phyloP scores from a whole-genome alignment of 2,329 filamentous ascomycete species.

The Penicillium sp. region DNA sequence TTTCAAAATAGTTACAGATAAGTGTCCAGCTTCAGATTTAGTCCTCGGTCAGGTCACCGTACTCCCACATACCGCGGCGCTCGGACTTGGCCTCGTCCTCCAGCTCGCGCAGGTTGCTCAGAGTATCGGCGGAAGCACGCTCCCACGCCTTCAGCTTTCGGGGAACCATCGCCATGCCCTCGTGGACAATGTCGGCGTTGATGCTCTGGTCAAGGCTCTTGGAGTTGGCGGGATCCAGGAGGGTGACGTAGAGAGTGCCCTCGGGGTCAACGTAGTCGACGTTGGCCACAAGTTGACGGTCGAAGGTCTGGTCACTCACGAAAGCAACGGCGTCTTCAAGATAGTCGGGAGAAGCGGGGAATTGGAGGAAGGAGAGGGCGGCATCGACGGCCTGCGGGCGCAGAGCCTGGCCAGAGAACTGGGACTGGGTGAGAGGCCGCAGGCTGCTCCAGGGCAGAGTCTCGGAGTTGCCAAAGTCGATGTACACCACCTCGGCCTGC shows the following conservation, averaged over 20 bases:
- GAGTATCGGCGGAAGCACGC: constrained; percentile 67
- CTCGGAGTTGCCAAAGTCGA: constrained; percentile 96
- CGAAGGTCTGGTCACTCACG: constrained; percentile 71
- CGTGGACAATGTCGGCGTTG: constrained; percentile 81
- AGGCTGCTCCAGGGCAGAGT: constrained; percentile 80
- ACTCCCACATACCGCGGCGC: constrained; percentile 93
- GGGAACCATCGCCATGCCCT: constrained; percentile 87
- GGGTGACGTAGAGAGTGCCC: constrained; percentile 77
- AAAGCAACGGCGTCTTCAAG: constrained; percentile 74
- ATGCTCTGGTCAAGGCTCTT: constrained; percentile 71
- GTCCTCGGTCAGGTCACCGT: constrained; percentile 92
- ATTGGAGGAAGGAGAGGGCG: constrained; percentile 81
- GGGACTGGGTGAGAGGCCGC: constrained; percentile 72
- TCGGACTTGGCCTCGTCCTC: constrained; percentile 77
- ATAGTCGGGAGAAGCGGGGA: constrained; percentile 80
- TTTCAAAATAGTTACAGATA: constrained; percentile 3
- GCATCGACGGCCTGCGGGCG: constrained; percentile 86
- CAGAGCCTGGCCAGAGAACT: constrained; percentile 78
- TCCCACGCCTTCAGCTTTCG: constrained; percentile 92
- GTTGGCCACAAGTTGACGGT: constrained; percentile 78
- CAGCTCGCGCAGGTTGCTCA: constrained; percentile 69
- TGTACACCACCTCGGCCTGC: constrained; percentile 85
- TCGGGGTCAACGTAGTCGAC: constrained; percentile 85
- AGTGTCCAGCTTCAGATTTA: constrained; percentile 39
- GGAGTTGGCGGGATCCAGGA: constrained; percentile 72